A percentile compares a stretch with the other conserved stretches of the same genome.
These are phyloP conservation scores for Spergularia azorica DNA, from an alignment of 179 eudicot genomes.

Conservation along the genomic window DNA sequence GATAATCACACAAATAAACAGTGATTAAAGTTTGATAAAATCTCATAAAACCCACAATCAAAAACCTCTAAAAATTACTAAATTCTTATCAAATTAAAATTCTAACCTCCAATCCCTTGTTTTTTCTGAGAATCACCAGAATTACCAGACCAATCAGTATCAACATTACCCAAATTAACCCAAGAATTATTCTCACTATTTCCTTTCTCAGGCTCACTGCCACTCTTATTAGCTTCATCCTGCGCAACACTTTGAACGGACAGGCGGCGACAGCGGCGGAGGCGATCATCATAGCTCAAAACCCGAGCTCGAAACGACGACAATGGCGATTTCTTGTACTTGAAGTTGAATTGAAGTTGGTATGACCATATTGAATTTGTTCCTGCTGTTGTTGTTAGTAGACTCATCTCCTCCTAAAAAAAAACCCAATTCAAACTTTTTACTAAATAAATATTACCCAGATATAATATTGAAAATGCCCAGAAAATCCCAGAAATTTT, in stretches of 20 bases:
- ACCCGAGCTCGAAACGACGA: slow-evolving; percentile 21
- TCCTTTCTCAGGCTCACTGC: slow-evolving; percentile 18
- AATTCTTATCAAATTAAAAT: background rate
- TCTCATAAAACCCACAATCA: background rate
- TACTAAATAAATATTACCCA: no score
- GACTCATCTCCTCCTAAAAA: slow-evolving; percentile 34
- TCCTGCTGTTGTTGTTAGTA: slow-evolving; percentile 34
- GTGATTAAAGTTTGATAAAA: background rate
- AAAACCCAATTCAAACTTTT: background rate
- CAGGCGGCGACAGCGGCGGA: slow-evolving; percentile 20
- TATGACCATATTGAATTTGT: slow-evolving; percentile 50
- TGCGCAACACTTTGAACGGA: slow-evolving; percentile 37
- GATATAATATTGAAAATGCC: no score
- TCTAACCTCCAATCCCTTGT: slow-evolving; percentile 52
- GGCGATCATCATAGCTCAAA: slow-evolving; percentile 21
- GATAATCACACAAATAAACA: background rate
- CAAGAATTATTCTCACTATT: slow-evolving; percentile 12
- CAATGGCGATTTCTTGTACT: slow-evolving; percentile 40
- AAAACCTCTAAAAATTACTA: background rate
- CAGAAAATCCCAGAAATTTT: no score
- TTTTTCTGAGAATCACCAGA: slow-evolving; percentile 42
- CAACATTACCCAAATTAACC: slow-evolving; percentile 36
- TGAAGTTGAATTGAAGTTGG: slow-evolving; percentile 73
- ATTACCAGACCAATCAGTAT: slow-evolving; percentile 64
- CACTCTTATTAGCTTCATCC: slow-evolving; percentile 30